Base-by-base conservation (phyloP, 2,329 filamentous ascomycete genomes). In the Claviceps arundinis region DNA sequence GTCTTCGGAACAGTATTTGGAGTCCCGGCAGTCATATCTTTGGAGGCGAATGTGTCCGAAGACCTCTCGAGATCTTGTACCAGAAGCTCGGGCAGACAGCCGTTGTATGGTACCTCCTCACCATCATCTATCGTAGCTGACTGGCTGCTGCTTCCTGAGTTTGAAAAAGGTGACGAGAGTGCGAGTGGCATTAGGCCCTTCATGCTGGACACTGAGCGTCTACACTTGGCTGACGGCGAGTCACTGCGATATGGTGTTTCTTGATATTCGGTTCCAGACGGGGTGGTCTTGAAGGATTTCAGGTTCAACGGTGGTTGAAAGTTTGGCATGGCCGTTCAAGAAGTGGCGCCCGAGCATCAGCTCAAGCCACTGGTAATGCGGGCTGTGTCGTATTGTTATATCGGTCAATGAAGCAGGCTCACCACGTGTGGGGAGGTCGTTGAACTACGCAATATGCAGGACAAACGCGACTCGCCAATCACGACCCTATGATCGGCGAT, bases 61-160 rank as follows among this genome's bases (percentile, higher is more conserved):
- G 74, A 78, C 22, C 68, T 59, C 58, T 78, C 73, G 46, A 81
- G 65, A 56, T 81, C 76, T 54, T 68, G 70, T 6, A 71, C 77
- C n/a, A 81, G 65, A 41, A 79, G 58, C 62, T 81, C 78, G 2
- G 78, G 74, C 17, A 81, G 65, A 62, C 73, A 80, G 60, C 70
- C 71, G 48, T 65, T 65, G 11, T 60, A 56, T 46, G 61, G 58
- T 17, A 58, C 59, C 62, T 65, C 56, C 50, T 67, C 61, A 37
- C 51, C 56, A 17, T 64, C 61, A 37, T 62, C 59, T 44, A 55
- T 57, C 26, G 57, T 57, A 14, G 55, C 49, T 8, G 59, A 52
- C 16, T 45, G 50, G 13, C 14, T 50, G 19, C 54, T 55, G 46
- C 46, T 60, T 5, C 60, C 55, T 40, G 58, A 57, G 46, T 54